Evolutionary conservation across 1,284 basidiomycete genomes (phyloP).

Genomic region (Ganoderma lingzhi): DNA sequence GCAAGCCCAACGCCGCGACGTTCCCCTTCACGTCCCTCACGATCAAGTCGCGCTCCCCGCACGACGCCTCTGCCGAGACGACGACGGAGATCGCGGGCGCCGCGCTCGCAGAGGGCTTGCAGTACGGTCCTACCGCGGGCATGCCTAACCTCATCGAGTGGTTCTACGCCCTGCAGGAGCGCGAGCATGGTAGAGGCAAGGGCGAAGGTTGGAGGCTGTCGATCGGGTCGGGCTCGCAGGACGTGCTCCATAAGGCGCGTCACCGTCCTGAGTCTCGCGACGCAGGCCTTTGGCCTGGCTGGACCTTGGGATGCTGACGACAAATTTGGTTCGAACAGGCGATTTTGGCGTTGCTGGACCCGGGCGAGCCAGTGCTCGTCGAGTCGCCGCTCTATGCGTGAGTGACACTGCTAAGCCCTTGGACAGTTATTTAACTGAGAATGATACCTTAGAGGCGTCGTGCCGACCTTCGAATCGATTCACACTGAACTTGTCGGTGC

Average conservation of each 20-base stretch:
- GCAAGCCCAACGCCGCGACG: constrained; percentile 88
- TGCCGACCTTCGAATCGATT: constrained; percentile 65
- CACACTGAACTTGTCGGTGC: constrained; percentile 69
- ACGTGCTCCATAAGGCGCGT: constrained; percentile 82
- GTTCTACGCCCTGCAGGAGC: constrained; percentile 73
- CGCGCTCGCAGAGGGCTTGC: constrained; percentile 71
- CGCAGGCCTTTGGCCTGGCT: constrained; percentile 37
- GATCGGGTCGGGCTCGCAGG: constrained; percentile 88
- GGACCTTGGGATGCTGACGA: constrained; percentile 2
- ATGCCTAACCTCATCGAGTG: constrained; percentile 68
- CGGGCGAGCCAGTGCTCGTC: constrained; percentile 84
- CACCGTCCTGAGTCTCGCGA: too few relatives aligned
- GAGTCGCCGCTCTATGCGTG: constrained; percentile 91
- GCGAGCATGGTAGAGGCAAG: constrained; percentile 63
- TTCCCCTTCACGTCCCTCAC: constrained; percentile 89
- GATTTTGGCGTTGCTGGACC: constrained; percentile 70
- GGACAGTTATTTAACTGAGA: constrained; percentile 3
- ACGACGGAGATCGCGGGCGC: constrained; percentile 61
- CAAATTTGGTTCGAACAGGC: constrained; percentile 48
- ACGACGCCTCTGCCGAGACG: constrained; percentile 51
- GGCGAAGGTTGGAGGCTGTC: constrained; percentile 78
- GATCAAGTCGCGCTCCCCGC: constrained; percentile 59
- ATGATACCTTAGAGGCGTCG: constrained; percentile 56
- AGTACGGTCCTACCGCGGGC: constrained; percentile 85
- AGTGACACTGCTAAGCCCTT: constrained; percentile 34